Evolutionary conservation across 441 rosid genomes (phyloP).

Genomic region (Gossypium trilobum): DNA sequence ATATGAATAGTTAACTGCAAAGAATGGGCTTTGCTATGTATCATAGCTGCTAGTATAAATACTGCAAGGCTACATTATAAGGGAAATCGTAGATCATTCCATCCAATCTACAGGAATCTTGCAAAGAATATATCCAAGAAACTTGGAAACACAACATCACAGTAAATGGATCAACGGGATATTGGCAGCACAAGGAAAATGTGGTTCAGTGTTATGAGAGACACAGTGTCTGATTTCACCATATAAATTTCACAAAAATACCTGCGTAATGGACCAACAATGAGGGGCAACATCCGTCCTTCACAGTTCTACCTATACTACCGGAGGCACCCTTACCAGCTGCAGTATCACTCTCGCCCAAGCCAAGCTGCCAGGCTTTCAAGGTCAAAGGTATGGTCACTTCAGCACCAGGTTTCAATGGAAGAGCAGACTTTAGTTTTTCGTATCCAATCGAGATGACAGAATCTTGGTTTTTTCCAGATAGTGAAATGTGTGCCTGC

Average conservation of each 20-base stretch:
- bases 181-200: not conserved
- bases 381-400: conserved; percentile 71
- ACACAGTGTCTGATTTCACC: not conserved
- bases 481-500: conserved; percentile 80
- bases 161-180: not conserved
- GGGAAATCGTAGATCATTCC: not conserved
- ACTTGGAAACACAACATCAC: not conserved
- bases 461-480: conserved; percentile 93
- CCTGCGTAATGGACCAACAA: conserved; percentile 89
- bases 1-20: not conserved
- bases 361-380: conserved; percentile 87
- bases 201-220: not conserved
- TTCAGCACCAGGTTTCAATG: conserved; percentile 78
- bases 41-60: not conserved
- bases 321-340: conserved; percentile 45
- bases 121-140: not conserved
- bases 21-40: not conserved
- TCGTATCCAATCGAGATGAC: conserved; percentile 64
- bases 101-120: not conserved
- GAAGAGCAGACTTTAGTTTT: conserved; percentile 63
- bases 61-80: not conserved
- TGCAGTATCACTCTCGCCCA: conserved; percentile 40
- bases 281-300: conserved; percentile 69
- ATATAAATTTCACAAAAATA: conserved; percentile 17
- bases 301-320: conserved; percentile 53